Evolutionary conservation across 2,329 filamentous ascomycete genomes (phyloP).

Genomic region (Rhynchosporium secalis): DNA sequence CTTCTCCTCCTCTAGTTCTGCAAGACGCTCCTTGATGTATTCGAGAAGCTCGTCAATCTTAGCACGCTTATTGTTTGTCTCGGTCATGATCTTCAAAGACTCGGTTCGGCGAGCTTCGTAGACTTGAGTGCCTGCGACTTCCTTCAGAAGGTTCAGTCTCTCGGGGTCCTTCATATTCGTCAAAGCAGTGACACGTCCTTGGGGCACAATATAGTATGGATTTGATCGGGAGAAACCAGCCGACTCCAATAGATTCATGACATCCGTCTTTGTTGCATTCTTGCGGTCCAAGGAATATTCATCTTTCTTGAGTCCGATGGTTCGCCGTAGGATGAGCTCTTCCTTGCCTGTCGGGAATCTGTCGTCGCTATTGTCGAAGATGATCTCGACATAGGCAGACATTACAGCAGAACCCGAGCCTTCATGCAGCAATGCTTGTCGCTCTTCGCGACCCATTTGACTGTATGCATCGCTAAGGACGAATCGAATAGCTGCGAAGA

Average conservation of each 20-base stretch:
- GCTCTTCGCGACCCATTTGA: slow-evolving; percentile 92
- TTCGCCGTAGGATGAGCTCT: slow-evolving; percentile 86
- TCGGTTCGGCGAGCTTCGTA: slow-evolving; percentile 92
- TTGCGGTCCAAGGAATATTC: slow-evolving; percentile 98
- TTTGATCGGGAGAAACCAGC: slow-evolving; percentile 97
- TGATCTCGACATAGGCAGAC: slow-evolving; percentile 99
- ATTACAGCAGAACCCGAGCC: slow-evolving; percentile 96
- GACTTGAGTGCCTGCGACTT: slow-evolving; percentile 96
- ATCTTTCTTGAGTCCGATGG: slow-evolving; percentile 96
- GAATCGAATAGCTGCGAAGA: slow-evolving; percentile 98
- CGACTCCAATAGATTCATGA: slow-evolving; percentile 92
- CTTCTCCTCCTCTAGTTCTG: slow-evolving; percentile 93
- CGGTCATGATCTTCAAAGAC: slow-evolving; percentile 93
- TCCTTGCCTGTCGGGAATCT: slow-evolving; percentile 91
- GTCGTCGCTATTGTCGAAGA: slow-evolving; percentile 96
- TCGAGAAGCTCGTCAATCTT: slow-evolving; percentile 93
- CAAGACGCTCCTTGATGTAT: slow-evolving; percentile 87
- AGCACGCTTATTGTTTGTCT: slow-evolving; percentile 89
- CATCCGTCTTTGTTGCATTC: slow-evolving; percentile 90
- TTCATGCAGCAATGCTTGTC: slow-evolving; percentile 94
- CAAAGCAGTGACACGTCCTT: slow-evolving; percentile 90
- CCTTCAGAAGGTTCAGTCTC: slow-evolving; percentile 85
- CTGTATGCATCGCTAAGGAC: slow-evolving; percentile 97
- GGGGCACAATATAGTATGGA: slow-evolving; percentile 98
- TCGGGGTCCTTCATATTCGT: slow-evolving; percentile 99